Percentiles rank a stretch among this genome's conserved stretches.
These are phyloP conservation scores for Fusarium hainanense DNA, from an alignment of 2,329 filamentous ascomycete genomes.

Conservation along the genomic window DNA sequence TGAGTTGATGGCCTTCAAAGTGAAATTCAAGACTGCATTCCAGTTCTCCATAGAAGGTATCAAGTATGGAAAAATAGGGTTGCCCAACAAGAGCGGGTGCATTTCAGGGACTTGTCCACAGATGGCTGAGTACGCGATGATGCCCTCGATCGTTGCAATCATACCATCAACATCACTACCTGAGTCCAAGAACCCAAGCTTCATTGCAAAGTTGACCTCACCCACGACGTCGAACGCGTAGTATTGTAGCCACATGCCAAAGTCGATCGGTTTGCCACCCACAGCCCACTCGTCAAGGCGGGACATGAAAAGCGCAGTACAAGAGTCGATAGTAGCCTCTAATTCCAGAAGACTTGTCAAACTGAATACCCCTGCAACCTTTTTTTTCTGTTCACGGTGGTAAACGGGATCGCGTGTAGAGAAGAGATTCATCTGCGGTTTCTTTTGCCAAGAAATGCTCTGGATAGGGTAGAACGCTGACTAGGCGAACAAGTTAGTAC, in stretches of 20 bases:
- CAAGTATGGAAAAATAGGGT: not conserved
- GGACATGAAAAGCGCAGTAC: not conserved
- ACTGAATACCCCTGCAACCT: not conserved
- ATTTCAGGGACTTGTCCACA: not conserved
- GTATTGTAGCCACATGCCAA: slow-evolving; percentile 34
- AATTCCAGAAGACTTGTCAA: not conserved
- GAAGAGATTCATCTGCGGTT: not conserved
- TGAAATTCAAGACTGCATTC: not conserved
- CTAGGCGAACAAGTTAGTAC: rapidly evolving
- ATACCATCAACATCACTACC: not conserved
- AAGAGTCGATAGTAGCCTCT: not conserved
- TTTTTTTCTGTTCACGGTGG: not conserved
- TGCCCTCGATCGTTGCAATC: not conserved
- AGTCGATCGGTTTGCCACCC: not conserved
- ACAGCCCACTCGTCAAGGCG: not conserved
- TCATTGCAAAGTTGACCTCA: not conserved
- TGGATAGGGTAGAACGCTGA: not conserved
- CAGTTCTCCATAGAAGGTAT: not conserved
- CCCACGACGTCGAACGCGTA: slow-evolving; percentile 39
- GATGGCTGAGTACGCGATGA: not conserved
- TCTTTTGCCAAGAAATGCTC: not conserved
- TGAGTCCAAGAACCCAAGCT: not conserved
- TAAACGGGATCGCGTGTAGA: not conserved
- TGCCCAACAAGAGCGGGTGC: not conserved
- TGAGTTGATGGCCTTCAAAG: not conserved